Base-by-base conservation (phyloP, 805 yeast genomes). In the Candida fluviatilis region DNA sequence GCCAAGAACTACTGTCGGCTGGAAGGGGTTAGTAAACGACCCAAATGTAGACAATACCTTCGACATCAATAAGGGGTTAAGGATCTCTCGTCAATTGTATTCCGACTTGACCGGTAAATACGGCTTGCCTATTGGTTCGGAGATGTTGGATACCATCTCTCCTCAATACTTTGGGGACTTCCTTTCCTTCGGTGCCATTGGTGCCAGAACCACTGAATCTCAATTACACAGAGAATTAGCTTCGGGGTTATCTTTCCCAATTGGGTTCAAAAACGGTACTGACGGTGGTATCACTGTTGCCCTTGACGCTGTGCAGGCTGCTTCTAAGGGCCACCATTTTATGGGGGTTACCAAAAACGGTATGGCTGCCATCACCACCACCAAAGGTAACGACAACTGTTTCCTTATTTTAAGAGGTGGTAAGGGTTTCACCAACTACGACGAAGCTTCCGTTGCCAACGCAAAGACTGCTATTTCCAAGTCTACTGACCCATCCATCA, bases 1-100 rank as follows among this genome's bases (percentile, higher is more conserved):
- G 68, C 99, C 99, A 55, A 84, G 99, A 73, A 91, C 99, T 47
- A 91, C 98, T 17, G 98, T 91, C 39, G 99, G 99, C 48, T 91
- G 99, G 99, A 91, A 91, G 68, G 99, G 99, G 54, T 73, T 91
- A 55, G 89, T 91, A 60, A 91, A 91, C 64, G 99, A 91, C 66
- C 99, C 99, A 34, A 95, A 91, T 56, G 78, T 91, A 44, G 87
- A 91, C 65, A 84, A 85, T 56, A 73, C 96, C 35, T 93, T 84
- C 78, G 84, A 91, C 62, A 93, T 91, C 62, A 91, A 91, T 77
- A 87, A 88, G 68, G 99, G 99, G 55, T 74, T 91, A 48, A 79
- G 88, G 54, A 76, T 86, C 28, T 78, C 97, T 10, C 82, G 99
- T 70, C 76, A 84, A 58, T 75, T 93, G 61, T 91, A 84, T 63